Evolutionary conservation across 129 eudicot genomes (phyloP), one percentile per base, ranked within the genome.

Genomic region (Escallonia rubra): DNA sequence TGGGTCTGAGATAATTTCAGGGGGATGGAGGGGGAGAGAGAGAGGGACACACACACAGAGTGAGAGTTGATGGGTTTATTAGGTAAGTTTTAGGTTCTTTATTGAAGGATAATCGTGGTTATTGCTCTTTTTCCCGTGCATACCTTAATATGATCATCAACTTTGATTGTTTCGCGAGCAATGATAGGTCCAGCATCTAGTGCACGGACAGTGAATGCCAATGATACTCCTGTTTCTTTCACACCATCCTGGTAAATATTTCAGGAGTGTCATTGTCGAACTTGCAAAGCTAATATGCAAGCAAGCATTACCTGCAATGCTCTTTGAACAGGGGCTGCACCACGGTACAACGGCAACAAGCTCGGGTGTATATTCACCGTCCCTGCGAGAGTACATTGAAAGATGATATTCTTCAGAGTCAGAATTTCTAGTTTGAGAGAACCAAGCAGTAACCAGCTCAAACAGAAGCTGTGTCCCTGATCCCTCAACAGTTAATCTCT

Each of bases 291-390:
- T n/a, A 65, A 44, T 51, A 11, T 4, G 58, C 15, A 68, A 41
- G 43, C 16, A 11, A 52, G 60, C 1, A 57, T 56, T 61, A 93
- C 98, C 96, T 89, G 95, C 71, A 93, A 70, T 56, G 98, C 96
- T 77, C 98, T 93, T 72, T 93, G 98, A 84, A 93, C 98, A 74
- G 98, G 98, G 64, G 98, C 92, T 40, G 98, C 96, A 55, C 98
- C 98, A 52, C 95, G 95, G 76, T 89, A 93, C 69, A 89, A 75
- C 71, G 96, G 98, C 65, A 93, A 82, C 80, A 93, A 70, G 50
- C 98, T 93, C 47, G 98, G 98, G 76, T 93, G 98, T 78, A 93
- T 82, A 75, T 93, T 93, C 13, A 93, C 96, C 2, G 96, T 93
- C 67, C 98, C 98, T 93, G 43, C 55, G 72, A 71, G 58, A 78